Conservation (phyloP, 371 early-diverging fungal genomes). For the Mortierella sp. region DNA sequence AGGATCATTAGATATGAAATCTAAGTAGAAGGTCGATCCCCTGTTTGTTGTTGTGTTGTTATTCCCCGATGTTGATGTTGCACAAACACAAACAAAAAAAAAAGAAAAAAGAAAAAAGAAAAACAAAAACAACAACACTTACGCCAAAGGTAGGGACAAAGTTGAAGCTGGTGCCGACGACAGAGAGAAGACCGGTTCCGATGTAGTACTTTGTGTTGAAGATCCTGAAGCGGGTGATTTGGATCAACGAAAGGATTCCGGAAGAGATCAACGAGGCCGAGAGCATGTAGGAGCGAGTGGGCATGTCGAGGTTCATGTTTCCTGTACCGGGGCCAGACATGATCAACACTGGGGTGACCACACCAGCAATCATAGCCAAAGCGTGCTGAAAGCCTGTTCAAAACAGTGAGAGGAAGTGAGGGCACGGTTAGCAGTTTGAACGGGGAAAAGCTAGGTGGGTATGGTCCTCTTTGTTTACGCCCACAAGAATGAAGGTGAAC, state of each 20-base stretch:
- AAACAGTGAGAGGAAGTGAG: neutral
- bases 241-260: slow-evolving; percentile 58
- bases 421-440: neutral
- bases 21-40: neutral
- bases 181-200: slow-evolving; percentile 59
- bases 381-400: slow-evolving; percentile 42
- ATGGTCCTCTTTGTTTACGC: too few relatives aligned
- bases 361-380: slow-evolving; percentile 65
- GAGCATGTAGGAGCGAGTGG: slow-evolving; percentile 64
- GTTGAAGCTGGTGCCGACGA: slow-evolving; percentile 52
- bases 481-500: too few relatives aligned
- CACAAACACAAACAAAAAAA: too few relatives aligned
- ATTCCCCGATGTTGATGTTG: neutral
- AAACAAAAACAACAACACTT: slow-evolving; percentile 13
- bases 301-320: slow-evolving; percentile 62
- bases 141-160: slow-evolving; percentile 47
- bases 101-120: neutral
- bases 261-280: slow-evolving; percentile 64
- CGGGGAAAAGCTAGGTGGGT: neutral
- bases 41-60: neutral
- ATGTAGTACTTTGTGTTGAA: slow-evolving; percentile 63
- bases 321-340: slow-evolving; percentile 63
- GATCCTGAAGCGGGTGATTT: slow-evolving; percentile 64
- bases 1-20: slow-evolving; percentile 1
- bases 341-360: slow-evolving; percentile 65